phyloP scores from a whole-genome alignment of 768 basidiomycete genomes.

The Termitomyces sp. region DNA sequence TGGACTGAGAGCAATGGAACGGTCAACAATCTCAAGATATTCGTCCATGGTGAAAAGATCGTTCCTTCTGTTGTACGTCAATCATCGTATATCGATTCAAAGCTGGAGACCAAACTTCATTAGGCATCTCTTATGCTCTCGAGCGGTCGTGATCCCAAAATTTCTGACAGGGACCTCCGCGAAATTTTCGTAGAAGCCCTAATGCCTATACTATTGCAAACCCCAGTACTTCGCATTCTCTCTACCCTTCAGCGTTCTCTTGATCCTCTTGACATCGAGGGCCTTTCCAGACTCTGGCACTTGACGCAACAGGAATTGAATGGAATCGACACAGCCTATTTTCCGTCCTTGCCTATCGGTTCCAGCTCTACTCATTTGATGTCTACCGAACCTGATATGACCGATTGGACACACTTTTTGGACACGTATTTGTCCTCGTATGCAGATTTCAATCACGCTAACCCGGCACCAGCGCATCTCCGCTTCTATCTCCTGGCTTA shows the following conservation, averaged over 20 bases:
- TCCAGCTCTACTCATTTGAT: constrained; percentile 27
- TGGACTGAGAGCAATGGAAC: constrained; percentile 67
- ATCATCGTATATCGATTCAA: neutral
- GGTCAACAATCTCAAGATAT: constrained; percentile 82
- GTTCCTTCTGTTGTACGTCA: constrained; percentile 53
- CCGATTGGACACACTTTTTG: constrained; percentile 67
- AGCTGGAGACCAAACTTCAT: neutral
- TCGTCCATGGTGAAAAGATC: constrained; percentile 61
- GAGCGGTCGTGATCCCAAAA: constrained; percentile 13
- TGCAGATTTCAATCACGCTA: constrained; percentile 31
- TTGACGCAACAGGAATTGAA: constrained; percentile 12
- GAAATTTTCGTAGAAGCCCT: constrained; percentile 51
- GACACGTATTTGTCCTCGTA: constrained; percentile 43
- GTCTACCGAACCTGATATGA: constrained; percentile 49
- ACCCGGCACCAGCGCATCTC: constrained; percentile 41
- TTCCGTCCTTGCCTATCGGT: constrained; percentile 29
- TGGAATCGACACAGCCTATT: constrained; percentile 6
- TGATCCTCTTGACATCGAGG: constrained; percentile 85
- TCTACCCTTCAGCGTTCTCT: constrained; percentile 68
- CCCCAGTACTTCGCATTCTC: constrained; percentile 52
- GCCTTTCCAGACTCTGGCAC: constrained; percentile 52
- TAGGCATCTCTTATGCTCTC: constrained; percentile 29
- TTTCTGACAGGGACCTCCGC: constrained; percentile 31
- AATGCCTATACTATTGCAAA: constrained; percentile 43
- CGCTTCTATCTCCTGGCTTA: constrained; percentile 71